Conservation (phyloP, 2,329 filamentous ascomycete genomes). For the Diaporthe citriasiana region DNA sequence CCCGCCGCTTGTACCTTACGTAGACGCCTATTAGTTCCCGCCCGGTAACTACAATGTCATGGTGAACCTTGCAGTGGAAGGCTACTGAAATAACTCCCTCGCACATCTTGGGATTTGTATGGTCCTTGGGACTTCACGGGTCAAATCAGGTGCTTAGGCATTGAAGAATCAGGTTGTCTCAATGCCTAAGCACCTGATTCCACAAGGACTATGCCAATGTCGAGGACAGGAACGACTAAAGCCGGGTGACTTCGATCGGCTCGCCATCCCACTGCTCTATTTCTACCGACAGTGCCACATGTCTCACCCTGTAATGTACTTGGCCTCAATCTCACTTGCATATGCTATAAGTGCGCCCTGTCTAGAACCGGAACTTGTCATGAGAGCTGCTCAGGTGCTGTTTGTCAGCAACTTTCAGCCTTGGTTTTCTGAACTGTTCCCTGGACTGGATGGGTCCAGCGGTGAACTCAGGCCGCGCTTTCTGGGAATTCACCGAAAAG, state of each 20-base stretch:
- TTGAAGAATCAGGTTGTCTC: neutral
- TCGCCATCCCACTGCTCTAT: neutral
- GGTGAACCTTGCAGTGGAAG: neutral
- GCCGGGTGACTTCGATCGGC: neutral
- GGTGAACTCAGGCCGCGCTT: too few relatives aligned
- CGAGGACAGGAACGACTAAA: neutral
- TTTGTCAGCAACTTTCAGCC: neutral
- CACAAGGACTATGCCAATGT: neutral
- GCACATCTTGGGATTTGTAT: too few relatives aligned
- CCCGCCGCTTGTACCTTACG: neutral
- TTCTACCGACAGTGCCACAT: neutral
- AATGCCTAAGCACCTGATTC: neutral
- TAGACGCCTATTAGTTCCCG: neutral
- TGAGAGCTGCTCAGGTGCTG: neutral
- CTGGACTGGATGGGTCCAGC: too few relatives aligned
- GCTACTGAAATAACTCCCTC: neutral
- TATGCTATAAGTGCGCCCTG: neutral
- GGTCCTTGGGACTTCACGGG: neutral
- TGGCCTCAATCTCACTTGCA: neutral
- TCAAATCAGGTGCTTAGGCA: neutral
- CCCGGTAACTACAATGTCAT: neutral
- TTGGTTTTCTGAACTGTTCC: neutral
- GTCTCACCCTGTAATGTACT: neutral
- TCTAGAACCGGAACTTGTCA: neutral
- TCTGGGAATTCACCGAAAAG: neutral